Conservation (phyloP, 495 filamentous ascomycete genomes). For the Podospora appendiculata region DNA sequence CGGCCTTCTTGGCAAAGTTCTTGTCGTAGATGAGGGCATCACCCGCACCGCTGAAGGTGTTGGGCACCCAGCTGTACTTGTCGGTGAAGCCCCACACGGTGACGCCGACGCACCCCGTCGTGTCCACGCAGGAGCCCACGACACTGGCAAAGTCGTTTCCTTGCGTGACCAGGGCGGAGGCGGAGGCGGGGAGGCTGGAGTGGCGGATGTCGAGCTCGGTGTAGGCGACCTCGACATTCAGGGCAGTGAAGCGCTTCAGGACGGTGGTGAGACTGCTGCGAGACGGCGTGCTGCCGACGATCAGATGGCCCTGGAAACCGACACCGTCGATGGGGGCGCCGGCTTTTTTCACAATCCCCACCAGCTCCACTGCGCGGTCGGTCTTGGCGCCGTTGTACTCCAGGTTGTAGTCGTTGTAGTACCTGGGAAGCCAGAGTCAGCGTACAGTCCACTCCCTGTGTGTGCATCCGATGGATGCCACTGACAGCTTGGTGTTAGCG, state of each 20-base stretch:
- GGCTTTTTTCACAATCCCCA: conserved; percentile 36
- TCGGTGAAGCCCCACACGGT: conserved; percentile 61
- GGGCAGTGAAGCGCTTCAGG: conserved; percentile 36
- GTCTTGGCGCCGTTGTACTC: conserved; percentile 48
- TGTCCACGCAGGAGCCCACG: conserved; percentile 48
- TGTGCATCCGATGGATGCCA: neutral
- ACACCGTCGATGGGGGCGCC: conserved; percentile 53
- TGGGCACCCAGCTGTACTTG: conserved; percentile 46
- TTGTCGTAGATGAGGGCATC: conserved; percentile 49
- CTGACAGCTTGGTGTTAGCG: conserved; percentile 25
- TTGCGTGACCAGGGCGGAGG: conserved; percentile 41
- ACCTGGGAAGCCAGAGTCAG: conserved; percentile 37
- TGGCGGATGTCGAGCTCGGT: conserved; percentile 57
- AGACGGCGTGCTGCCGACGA: conserved; percentile 41
- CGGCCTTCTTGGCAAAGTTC: conserved; percentile 45
- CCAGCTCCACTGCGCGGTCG: conserved; percentile 34
- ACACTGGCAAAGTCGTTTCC: conserved; percentile 46
- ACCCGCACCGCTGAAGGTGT: conserved; percentile 45
- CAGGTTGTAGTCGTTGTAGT: conserved; percentile 67
- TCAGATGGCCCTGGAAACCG: conserved; percentile 53
- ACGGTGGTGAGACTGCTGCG: conserved; percentile 27
- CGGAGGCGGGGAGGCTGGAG: conserved; percentile 27
- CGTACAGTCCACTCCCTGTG: conserved; percentile 20
- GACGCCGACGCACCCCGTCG: conserved; percentile 48
- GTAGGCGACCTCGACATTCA: conserved; percentile 50